Conservation (phyloP, 306 rosid species). For the Ormosia semicastrata region DNA sequence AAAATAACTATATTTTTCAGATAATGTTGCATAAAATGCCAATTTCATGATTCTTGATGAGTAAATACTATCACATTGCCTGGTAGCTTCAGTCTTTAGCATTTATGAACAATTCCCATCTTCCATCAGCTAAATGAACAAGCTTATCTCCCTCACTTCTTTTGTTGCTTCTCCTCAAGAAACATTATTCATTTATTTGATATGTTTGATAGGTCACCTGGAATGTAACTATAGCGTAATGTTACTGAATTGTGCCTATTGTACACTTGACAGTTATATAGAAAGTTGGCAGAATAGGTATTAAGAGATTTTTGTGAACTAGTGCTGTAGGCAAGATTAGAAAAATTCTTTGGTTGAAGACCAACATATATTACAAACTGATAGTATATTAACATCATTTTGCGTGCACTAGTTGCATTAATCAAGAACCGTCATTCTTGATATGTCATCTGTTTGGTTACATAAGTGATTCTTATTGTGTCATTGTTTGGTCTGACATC, state of each 20-base stretch:
- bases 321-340: not conserved
- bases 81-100: not conserved
- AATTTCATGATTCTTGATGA: not conserved
- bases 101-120: not conserved
- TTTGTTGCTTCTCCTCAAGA: not conserved
- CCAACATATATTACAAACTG: not conserved
- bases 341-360: not conserved
- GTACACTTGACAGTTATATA: not conserved
- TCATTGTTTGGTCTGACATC: slow-evolving; percentile 5
- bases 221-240: slow-evolving; percentile 13
- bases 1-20: not conserved
- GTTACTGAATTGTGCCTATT: slow-evolving; percentile 2
- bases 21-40: slow-evolving; percentile 7
- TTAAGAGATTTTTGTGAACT: not conserved
- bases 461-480: not conserved
- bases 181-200: not conserved
- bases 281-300: not conserved
- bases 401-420: not conserved
- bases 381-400: not conserved
- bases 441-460: not conserved
- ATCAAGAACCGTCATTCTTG: not conserved
- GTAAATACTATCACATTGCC: not conserved
- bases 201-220: not conserved
- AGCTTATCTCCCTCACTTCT: not conserved
- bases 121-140: not conserved